These are phyloP conservation scores for Aspergillus awamori DNA, from an alignment of 2,329 filamentous ascomycete species.

Conservation along the genomic window DNA sequence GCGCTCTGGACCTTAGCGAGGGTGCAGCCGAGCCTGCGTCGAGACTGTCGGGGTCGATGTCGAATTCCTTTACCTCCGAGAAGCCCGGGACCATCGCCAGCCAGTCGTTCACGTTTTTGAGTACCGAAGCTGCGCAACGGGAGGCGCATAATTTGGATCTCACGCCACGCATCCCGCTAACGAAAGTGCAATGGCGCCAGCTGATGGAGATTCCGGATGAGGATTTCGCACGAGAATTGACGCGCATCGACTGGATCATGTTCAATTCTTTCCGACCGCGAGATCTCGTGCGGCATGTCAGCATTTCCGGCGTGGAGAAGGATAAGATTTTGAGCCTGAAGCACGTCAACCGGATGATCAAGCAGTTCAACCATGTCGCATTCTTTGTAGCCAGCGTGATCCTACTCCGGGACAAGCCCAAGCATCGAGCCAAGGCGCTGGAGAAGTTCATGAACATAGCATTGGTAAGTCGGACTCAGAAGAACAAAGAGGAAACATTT, in stretches of 20 bases:
- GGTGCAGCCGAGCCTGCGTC: slow-evolving; percentile 42
- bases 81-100: slow-evolving; percentile 44
- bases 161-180: slow-evolving; percentile 68
- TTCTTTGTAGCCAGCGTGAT: slow-evolving; percentile 83
- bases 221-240: slow-evolving; percentile 86
- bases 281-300: slow-evolving; percentile 90
- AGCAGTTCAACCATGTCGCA: slow-evolving; percentile 85
- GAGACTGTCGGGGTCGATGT: slow-evolving; percentile 43
- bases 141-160: slow-evolving; percentile 75
- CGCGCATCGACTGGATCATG: slow-evolving; percentile 97
- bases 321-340: slow-evolving; percentile 70
- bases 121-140: slow-evolving; percentile 73
- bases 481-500: neutral
- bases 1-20: slow-evolving; percentile 43
- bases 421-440: slow-evolving; percentile 85
- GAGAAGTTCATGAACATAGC: slow-evolving; percentile 97
- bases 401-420: slow-evolving; percentile 89
- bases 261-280: slow-evolving; percentile 92
- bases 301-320: slow-evolving; percentile 59
- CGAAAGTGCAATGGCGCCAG: slow-evolving; percentile 84
- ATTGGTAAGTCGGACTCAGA: slow-evolving; percentile 39
- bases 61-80: slow-evolving; percentile 43
- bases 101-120: slow-evolving; percentile 47
- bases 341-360: slow-evolving; percentile 92
- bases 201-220: slow-evolving; percentile 87